Evolutionary conservation across 441 rosid species (phyloP), one percentile per base, ranked within the genome.

Genomic region (Melastoma candidum): DNA sequence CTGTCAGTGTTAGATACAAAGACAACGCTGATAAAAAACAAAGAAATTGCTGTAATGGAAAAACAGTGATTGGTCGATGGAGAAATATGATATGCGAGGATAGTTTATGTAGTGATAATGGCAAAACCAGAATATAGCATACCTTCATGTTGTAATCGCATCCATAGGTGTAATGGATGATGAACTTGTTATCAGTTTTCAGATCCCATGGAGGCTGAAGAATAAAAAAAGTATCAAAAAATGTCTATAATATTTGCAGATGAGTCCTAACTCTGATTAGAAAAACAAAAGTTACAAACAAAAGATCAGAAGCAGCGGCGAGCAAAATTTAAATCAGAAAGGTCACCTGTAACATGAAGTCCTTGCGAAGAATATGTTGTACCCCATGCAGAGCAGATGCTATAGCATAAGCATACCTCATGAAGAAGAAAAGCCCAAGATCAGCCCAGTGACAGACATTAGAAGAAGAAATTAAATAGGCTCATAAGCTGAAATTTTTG

Each of bases 331-430:
- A 50, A 2, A 36, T 26, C 47, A 54, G 47, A 53, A 32, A 49
- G 47, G 63, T 47, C 58, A 80, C 90, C 90, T 83, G 90, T 59
- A 80, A 69, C 90, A 83, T 83, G 26, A 83, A 83, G 69, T 83
- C 84, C 60, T 74, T 78, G 2, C 71, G 74, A 39, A 83, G 81
- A 53, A 76, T 68, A 68, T 80, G 84, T 32, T 73, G 76, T 51
- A 83, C 86, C 1, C 78, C 79, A 63, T 83, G 85, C 68, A 83
- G 54, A 59, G 90, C 90, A 26, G 90, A 83, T n/a, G 86, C 90
- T 58, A 17, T 17, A 17, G 22, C 22, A 27, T 83, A 83, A 36
- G 82, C 90, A 48, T 83, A 83, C 86, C 90, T 83, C 63, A 43
- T 56, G 50, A 51, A 51, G 51, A 57, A 47, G 47, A 44, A 54